These are phyloP conservation scores for Trichoderma sp. DNA, from an alignment of 2,329 filamentous ascomycete genomes.

Conservation along the genomic window DNA sequence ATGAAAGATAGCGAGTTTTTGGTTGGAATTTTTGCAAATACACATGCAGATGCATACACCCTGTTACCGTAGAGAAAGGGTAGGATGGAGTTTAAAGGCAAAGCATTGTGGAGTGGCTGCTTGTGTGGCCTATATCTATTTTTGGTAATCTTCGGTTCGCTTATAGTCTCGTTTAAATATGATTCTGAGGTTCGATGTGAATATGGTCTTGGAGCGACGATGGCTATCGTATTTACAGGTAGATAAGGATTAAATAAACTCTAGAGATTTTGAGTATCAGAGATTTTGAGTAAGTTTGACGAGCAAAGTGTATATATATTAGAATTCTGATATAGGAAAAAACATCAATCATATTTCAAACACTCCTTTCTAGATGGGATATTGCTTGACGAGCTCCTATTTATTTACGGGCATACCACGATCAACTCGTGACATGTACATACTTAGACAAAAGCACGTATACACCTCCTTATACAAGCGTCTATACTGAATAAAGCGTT, in stretches of 20 bases:
- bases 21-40: background rate
- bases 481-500: background rate
- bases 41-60: constrained; percentile 27
- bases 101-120: background rate
- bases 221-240: background rate
- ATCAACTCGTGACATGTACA: background rate
- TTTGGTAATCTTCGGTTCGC: background rate
- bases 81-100: constrained; percentile 11
- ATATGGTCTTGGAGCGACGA: background rate
- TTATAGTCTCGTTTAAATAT: background rate
- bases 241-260: background rate
- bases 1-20: constrained; percentile 7
- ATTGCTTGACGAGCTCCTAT: background rate
- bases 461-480: background rate
- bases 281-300: too few species aligned
- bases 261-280: too few species aligned
- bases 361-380: too few species aligned
- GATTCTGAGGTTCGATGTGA: background rate
- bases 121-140: background rate
- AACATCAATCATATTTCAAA: background rate
- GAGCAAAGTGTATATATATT: background rate
- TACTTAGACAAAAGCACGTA: background rate
- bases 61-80: constrained; percentile 33
- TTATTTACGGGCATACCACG: background rate
- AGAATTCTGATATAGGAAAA: background rate